Conservation (phyloP, 257 asterid species). For the Rubia yunnanensis region DNA sequence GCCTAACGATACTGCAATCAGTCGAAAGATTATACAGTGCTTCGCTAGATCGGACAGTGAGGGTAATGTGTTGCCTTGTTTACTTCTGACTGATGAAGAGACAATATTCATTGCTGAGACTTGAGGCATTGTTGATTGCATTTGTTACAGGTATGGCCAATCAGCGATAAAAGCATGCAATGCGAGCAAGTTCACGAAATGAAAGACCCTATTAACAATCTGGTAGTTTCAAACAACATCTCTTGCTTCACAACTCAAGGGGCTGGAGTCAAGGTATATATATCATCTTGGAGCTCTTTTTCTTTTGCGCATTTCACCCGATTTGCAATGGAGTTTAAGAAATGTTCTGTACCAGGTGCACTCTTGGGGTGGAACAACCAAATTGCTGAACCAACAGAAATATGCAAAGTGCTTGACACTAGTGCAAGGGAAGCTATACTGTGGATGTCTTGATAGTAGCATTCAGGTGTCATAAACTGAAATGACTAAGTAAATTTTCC, state of each 20-base stretch:
- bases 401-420: slow-evolving; percentile 52
- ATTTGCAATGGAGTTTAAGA: neutral
- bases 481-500: neutral
- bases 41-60: slow-evolving; percentile 68
- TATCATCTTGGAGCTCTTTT: too few species aligned
- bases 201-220: slow-evolving; percentile 62
- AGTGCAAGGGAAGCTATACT: slow-evolving; percentile 57
- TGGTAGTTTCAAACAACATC: slow-evolving; percentile 51
- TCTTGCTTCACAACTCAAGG: slow-evolving; percentile 83
- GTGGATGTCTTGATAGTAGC: slow-evolving; percentile 78
- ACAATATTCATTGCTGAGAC: neutral
- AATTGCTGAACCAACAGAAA: slow-evolving; percentile 50
- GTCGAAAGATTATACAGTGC: slow-evolving; percentile 65
- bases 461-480: slow-evolving; percentile 52
- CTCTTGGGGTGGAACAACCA: slow-evolving; percentile 61
- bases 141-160: slow-evolving; percentile 48
- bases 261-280: slow-evolving; percentile 62
- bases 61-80: slow-evolving; percentile 33
- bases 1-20: slow-evolving; percentile 49
- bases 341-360: slow-evolving; percentile 37
- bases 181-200: slow-evolving; percentile 66
- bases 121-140: neutral
- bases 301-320: neutral
- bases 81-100: neutral
- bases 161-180: slow-evolving; percentile 41